Base-by-base conservation (phyloP, 2,329 filamentous ascomycete species). In the Pochonia chlamydosporia region DNA sequence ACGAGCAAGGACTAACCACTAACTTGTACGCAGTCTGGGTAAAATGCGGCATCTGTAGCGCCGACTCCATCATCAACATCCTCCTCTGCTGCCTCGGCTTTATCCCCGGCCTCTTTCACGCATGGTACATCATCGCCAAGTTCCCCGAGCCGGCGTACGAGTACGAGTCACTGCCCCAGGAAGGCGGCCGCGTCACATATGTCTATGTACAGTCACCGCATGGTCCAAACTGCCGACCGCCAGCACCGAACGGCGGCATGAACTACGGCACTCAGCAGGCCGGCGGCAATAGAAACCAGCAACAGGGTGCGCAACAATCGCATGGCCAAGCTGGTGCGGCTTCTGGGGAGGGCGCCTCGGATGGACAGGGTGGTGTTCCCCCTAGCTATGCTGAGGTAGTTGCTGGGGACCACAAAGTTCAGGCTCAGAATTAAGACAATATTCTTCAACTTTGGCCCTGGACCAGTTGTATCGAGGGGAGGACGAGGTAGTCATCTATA, bases 41-140 rank as follows among this genome's bases (percentile, higher is more conserved):
- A 51, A 99, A 97, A 73, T 76, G 86, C 60, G 93, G 93, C 54
- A 76, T 99, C 70, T 99, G 93, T 76, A 87, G 84, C 52, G 89
- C 85, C 48, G 93, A 97, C 71, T 92, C 87, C 8, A 62, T 97
- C 59, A 95, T 99, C 75, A 99, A 99, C 74, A 84, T 97, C 66
- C 85, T 91, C 40, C 89, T 97, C 59, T 93, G 87, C 68, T 64
- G 81, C 46, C 81, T 92, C 20, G 87, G 85, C 59, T 89, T 77
- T 62, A 68, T 97, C 50, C 92, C 92, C 18, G 92, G 92, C 51
- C 85, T 97, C 43, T 73, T 99, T 3, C 93, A 99, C 72, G 82
- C 91, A 53, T 97, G 93, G 92, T 99, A 97, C 77, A 95, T 97
- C 68, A 96, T 99, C 69, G 81, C 88, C 60, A 86, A 88, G 63